A percentile compares a stretch with the other conserved stretches of the same genome.
phyloP scores from a whole-genome alignment of 345 rosid species.

The Syzygium aqueum region DNA sequence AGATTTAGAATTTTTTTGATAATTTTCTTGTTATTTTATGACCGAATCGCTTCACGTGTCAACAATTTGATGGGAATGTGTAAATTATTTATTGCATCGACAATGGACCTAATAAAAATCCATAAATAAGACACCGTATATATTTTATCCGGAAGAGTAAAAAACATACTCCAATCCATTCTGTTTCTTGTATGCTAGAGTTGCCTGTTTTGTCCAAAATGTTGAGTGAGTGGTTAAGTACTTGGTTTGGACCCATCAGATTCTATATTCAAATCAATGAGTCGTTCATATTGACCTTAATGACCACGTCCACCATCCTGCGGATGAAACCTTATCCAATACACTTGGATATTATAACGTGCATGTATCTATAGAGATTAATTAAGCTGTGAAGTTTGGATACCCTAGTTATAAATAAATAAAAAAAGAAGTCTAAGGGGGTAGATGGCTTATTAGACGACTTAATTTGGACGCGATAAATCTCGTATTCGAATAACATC shows the following conservation, averaged over 20 bases:
- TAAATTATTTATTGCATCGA: background rate
- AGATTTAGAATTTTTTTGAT: no score
- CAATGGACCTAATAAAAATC: background rate
- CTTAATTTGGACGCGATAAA: background rate
- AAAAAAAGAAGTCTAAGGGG: background rate
- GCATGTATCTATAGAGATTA: background rate
- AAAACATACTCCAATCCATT: background rate
- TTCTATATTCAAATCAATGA: background rate
- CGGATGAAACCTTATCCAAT: background rate
- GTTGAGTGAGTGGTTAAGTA: background rate
- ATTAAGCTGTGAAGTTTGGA: background rate
- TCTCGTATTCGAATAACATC: background rate
- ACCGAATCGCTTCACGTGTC: background rate
- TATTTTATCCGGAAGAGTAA: background rate
- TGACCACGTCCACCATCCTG: rapidly evolving
- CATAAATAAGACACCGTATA: background rate
- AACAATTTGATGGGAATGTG: background rate
- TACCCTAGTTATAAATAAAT: background rate
- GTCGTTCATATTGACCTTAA: background rate
- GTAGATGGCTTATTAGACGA: background rate
- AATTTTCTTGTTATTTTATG: background rate
- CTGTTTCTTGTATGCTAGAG: background rate
- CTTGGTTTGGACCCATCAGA: background rate
- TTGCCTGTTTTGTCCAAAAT: background rate
- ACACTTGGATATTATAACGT: background rate